Evolutionary conservation across 2,329 filamentous ascomycete genomes (phyloP), one percentile per base, ranked within the genome.

Genomic region (Xylaria multiplex): DNA sequence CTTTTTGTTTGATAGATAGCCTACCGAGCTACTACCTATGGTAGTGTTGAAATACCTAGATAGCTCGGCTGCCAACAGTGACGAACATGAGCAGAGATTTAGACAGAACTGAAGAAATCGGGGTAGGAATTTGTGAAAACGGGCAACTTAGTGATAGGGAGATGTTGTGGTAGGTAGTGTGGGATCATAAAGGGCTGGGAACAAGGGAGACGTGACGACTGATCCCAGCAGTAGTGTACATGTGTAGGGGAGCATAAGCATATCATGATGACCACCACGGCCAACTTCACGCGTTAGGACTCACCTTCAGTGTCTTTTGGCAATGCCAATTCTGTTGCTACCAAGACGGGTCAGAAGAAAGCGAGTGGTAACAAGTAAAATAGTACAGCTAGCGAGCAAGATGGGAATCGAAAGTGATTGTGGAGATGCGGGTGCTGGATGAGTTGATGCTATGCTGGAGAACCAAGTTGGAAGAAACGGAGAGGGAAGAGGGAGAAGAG

Each of bases 301-400:
- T 30, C 60, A 70, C 70, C 62, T 67, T 66, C 60, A 55, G 62
- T 63, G 45, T 69, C 65, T 62, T 50, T 60, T 59, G 75, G 67
- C 74, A 69, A 74, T 73, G 72, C 69, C 75, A 71, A 74, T 72
- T 68, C 64, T 73, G 80, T 78, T 80, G 81, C 78, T 82, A 82
- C 83, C 84, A 85, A 70, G 68, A 70, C 52, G 63, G 45, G 65
- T 77, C 80, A 79, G 76, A 82, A 64, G 66, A 70, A 84, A 87
- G 84, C 81, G 83, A 86, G 82, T 76, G 81, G 78, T 77, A 75
- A 80, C 80, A 83, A 84, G 81, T 83, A 84, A 84, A 82, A 86
- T 85, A 82, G 83, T 83, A 82, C 82, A 85, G 83, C 82, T 86
- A 86, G 83, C 81, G 79, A 85, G 83, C 85, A 86, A 87, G 81